Evolutionary conservation across 2,329 filamentous ascomycete species (phyloP).

Genomic region (Fusarium coffeatum): DNA sequence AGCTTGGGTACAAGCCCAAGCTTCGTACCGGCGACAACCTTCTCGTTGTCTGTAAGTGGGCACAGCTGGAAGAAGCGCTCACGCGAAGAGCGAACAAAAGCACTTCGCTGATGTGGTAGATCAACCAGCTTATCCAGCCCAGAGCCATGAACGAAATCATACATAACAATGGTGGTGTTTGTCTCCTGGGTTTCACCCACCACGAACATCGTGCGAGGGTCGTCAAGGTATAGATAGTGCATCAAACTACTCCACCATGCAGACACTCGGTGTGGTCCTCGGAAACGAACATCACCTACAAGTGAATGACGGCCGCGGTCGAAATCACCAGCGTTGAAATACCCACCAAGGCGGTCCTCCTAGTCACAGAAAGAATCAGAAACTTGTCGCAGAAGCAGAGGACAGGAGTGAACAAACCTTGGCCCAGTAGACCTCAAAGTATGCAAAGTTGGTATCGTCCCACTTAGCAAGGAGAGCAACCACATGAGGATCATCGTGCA

Average conservation of each 20-base stretch:
- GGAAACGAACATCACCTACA: constrained; percentile 69
- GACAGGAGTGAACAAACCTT: constrained; percentile 55
- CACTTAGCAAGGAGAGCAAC: constrained; percentile 77
- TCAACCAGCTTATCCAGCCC: constrained; percentile 79
- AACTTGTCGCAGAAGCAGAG: background rate
- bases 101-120: constrained; percentile 77
- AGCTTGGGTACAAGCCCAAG: constrained; percentile 67
- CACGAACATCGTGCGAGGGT: constrained; percentile 66
- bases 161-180: constrained; percentile 76
- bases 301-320: constrained; percentile 70
- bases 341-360: constrained; percentile 67
- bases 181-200: constrained; percentile 79
- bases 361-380: constrained; percentile 40
- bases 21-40: constrained; percentile 65
- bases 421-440: constrained; percentile 86
- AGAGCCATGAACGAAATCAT: constrained; percentile 80
- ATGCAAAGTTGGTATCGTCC: constrained; percentile 77
- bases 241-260: constrained; percentile 72
- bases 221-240: constrained; percentile 72
- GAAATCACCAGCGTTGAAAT: constrained; percentile 66
- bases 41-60: constrained; percentile 67
- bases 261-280: constrained; percentile 69
- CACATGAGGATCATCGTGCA: constrained; percentile 78
- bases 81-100: constrained; percentile 71
- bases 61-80: constrained; percentile 78